phyloP scores from a whole-genome alignment of 179 eudicot species.

The Nepenthes alata region DNA sequence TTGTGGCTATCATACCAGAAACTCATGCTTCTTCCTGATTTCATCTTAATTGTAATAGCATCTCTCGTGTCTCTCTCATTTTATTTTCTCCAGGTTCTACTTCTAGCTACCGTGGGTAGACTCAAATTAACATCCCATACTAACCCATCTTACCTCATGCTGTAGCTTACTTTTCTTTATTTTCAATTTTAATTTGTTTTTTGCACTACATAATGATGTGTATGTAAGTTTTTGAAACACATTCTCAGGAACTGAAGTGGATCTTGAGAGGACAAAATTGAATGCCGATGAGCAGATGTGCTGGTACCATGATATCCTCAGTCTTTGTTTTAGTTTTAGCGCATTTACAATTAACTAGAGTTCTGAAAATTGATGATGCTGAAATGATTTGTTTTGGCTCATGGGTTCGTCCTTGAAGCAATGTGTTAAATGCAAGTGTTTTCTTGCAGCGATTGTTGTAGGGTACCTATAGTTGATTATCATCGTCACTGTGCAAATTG shows the following conservation, averaged over 20 bases:
- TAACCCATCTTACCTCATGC: no score
- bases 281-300: slow-evolving; percentile 98
- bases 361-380: slow-evolving; percentile 3
- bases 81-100: no score
- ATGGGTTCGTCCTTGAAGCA: background rate
- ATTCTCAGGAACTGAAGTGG: slow-evolving; percentile 60
- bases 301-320: slow-evolving; percentile 41
- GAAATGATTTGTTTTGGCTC: background rate
- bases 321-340: background rate
- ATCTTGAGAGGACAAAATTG: slow-evolving; percentile 73
- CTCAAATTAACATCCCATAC: no score
- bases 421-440: slow-evolving; percentile 1
- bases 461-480: slow-evolving; percentile 87
- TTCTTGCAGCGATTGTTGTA: slow-evolving; percentile 74
- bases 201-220: slow-evolving; percentile 4
- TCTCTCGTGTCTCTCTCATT: no score
- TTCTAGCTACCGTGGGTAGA: no score
- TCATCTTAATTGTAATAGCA: no score
- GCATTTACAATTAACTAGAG: background rate
- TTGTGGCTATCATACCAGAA: no score
- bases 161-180: background rate
- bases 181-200: background rate
- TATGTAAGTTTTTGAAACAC: slow-evolving; percentile 8
- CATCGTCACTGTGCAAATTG: slow-evolving; percentile 87
- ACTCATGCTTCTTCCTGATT: no score